phyloP scores from a whole-genome alignment of 2,329 filamentous ascomycete species.

The Gremmenia infestans region DNA sequence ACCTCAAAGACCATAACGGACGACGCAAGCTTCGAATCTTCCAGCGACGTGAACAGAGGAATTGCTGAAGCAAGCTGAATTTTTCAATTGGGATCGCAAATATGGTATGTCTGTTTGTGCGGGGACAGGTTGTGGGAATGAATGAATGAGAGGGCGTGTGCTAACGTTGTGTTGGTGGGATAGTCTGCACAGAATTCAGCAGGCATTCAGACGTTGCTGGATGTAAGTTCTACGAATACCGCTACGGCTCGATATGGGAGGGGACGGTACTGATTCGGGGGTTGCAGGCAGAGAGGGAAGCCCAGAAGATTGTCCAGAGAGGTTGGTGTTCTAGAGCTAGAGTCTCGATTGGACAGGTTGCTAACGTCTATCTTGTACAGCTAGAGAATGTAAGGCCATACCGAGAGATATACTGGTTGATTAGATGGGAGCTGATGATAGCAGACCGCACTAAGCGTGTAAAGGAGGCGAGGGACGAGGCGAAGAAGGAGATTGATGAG shows the following conservation, averaged over 20 bases:
- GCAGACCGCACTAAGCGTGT: conserved; percentile 92
- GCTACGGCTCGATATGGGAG: not conserved
- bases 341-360: conserved; percentile 8
- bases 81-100: conserved; percentile 15
- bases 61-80: not conserved
- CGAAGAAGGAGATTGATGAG: conserved; percentile 94
- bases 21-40: not conserved
- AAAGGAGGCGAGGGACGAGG: conserved; percentile 92
- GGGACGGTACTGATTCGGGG: conserved; percentile 33
- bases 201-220: conserved; percentile 97
- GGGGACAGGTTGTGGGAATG: not conserved
- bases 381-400: conserved; percentile 73
- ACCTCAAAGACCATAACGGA: not conserved
- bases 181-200: conserved; percentile 98
- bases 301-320: conserved; percentile 98
- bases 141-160: conserved; percentile 1
- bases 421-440: conserved; percentile 2
- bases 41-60: no score
- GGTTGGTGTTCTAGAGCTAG: conserved; percentile 48
- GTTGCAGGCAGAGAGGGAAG: conserved; percentile 85
- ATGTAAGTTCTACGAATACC: conserved; percentile 56
- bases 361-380: conserved; percentile 42
- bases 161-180: conserved; percentile 15
- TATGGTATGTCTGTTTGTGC: conserved; percentile 20
- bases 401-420: conserved; percentile 8